Conservation (phyloP, 345 rosid species). For the Geranium rotundifolium region DNA sequence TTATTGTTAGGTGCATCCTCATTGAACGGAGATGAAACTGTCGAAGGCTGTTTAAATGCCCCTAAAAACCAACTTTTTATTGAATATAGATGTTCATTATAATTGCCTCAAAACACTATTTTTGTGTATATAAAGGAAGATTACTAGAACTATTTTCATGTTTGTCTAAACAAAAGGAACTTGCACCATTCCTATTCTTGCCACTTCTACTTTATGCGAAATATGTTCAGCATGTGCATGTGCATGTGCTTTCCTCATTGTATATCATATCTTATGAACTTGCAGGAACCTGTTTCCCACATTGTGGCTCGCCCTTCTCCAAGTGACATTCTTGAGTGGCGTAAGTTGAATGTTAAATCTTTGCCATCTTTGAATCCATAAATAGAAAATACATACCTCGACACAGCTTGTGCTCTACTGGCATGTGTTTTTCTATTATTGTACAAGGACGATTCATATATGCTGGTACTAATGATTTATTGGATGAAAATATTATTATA, state of each 20-base stretch:
- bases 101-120: not conserved
- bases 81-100: not conserved
- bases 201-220: not conserved
- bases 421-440: not conserved
- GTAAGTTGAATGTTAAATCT: conserved; percentile 37
- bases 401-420: not conserved
- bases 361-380: not conserved
- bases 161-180: no score
- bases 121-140: not conserved
- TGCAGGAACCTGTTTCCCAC: conserved; percentile 91
- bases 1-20: not conserved
- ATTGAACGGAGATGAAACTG: not conserved
- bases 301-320: conserved; percentile 91
- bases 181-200: not conserved
- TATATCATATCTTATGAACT: conserved; percentile 13
- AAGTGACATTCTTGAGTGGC: conserved; percentile 92
- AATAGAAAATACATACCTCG: no score
- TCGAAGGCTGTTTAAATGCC: not conserved
- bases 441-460: not conserved
- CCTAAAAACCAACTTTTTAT: not conserved
- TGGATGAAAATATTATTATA: conserved; percentile 3
- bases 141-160: not conserved
- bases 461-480: not conserved
- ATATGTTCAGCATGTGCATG: not conserved
- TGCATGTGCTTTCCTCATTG: conserved; percentile 2